Evolutionary conservation across 176 grass and related monocot genomes (phyloP), one percentile per base, ranked within the genome.

Genomic region (Alloteropsis semialata): DNA sequence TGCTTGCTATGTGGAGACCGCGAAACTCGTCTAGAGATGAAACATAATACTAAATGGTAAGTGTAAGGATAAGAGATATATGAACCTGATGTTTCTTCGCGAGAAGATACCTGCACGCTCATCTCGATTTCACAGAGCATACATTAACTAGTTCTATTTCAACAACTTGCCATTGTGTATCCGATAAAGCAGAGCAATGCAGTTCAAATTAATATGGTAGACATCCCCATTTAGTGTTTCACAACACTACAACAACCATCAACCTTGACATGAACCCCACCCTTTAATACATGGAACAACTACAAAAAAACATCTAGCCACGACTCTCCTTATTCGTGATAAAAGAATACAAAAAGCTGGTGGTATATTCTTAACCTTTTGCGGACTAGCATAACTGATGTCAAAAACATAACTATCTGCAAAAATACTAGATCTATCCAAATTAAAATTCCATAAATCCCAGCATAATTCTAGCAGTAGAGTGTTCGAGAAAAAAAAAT

Each of bases 1-100:
- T 94, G 92, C 89, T 94, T 94, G 89, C 92, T 94, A 92, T 83
- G 81, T 92, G 92, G 92, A 92, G 92, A 92, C 89, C 87, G 89
- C 89, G 84, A 94, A 92, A 92, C 75, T 87, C 90, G 92, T 94
- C 92, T 94, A 92, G 92, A 94, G 90, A 92, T 94, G 76, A 92
- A 89, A 94, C 73, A 92, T 94, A 88, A 87, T 89, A 67, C 90
- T 91, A 84, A 82, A 83, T 75, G 78, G 92, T 92, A 92, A 94
- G 92, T 94, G 71, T 16, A 88, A 90, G 68, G 76, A 85, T 76
- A 89, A 89, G 60, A 59, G 60, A 78, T 68, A 82, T 75, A 74
- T 87, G 87, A 87, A 89, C 84, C 89, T 89, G 89, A 56, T 80
- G 76, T 76, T 87, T 88, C 88, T 89, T 92, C 92, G 58, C 46